A percentile compares a stretch with the other conserved stretches of the same genome.
Conservation (phyloP, 208 protist species). For the Leishmania aethiopica region DNA sequence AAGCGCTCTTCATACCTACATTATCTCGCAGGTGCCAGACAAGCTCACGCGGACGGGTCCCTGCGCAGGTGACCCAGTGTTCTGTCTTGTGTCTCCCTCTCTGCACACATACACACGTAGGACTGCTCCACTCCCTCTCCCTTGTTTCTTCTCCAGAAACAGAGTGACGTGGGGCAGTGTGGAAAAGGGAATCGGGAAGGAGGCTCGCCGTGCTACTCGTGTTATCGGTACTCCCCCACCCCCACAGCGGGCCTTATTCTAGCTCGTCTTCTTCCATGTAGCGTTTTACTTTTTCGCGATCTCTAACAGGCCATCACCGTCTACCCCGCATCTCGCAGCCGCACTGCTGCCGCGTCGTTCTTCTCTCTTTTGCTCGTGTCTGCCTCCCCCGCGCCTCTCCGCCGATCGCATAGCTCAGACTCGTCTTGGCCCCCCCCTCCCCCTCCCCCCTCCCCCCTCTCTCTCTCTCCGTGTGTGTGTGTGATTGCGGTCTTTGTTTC, state of each 20-base stretch:
- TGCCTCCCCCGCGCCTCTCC: background rate
- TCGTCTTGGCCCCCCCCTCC: background rate
- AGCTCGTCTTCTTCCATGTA: background rate
- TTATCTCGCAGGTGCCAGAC: too few species aligned
- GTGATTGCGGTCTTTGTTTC: background rate
- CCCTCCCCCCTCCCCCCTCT: too few species aligned
- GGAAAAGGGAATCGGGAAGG: background rate
- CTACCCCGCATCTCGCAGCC: background rate
- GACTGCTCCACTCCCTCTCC: too few species aligned
- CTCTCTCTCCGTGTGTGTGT: background rate
- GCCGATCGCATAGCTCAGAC: background rate
- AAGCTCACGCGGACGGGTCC: too few species aligned
- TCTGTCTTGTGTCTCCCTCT: too few species aligned
- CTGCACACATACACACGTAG: background rate
- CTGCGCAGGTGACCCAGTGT: too few species aligned
- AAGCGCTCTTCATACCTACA: too few species aligned
- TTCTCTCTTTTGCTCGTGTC: background rate
- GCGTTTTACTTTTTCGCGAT: background rate
- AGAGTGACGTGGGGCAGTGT: background rate
- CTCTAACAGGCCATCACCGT: background rate
- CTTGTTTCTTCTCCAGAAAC: background rate
- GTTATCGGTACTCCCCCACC: background rate
- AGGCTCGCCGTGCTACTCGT: background rate
- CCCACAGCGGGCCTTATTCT: background rate
- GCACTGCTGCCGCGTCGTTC: background rate